These are phyloP conservation scores for Xylaria multiplex DNA, from an alignment of 2,329 filamentous ascomycete genomes.

Conservation along the genomic window DNA sequence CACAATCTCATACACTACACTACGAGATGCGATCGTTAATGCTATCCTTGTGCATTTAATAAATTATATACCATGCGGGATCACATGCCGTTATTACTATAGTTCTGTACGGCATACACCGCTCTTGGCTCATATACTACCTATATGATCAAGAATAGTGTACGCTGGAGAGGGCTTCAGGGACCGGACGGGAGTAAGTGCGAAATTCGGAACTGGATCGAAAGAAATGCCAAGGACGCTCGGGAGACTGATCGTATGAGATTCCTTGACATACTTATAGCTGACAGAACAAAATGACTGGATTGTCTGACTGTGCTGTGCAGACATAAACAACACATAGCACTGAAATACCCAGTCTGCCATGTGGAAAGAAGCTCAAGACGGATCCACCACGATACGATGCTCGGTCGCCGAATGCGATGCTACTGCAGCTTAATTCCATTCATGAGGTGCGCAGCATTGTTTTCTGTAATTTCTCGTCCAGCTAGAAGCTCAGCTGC, in stretches of 20 bases:
- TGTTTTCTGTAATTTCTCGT: slow-evolving; percentile 10
- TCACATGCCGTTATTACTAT: slow-evolving; percentile 5
- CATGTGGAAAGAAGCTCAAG: slow-evolving; percentile 19
- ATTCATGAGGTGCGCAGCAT: no score
- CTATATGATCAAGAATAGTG: background rate
- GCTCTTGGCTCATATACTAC: slow-evolving; percentile 5
- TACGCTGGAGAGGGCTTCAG: slow-evolving; percentile 10
- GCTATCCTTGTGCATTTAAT: background rate
- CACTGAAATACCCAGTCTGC: background rate
- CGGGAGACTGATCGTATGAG: slow-evolving; percentile 28
- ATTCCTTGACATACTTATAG: slow-evolving; percentile 27
- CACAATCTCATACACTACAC: background rate
- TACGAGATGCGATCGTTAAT: slow-evolving; percentile 2
- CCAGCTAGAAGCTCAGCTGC: slow-evolving; percentile 20
- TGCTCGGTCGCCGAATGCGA: slow-evolving; percentile 14
- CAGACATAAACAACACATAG: no score
- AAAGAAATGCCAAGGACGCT: background rate
- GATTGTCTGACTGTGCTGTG: slow-evolving; percentile 11
- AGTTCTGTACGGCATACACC: background rate
- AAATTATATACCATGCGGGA: slow-evolving; percentile 12
- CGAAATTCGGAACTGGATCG: slow-evolving; percentile 1
- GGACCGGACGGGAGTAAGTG: background rate
- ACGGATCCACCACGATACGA: slow-evolving; percentile 14
- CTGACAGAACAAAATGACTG: slow-evolving; percentile 9
- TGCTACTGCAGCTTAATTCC: slow-evolving; percentile 15